Conservation (phyloP, 805 yeast species). For the Ogataea minuta region DNA sequence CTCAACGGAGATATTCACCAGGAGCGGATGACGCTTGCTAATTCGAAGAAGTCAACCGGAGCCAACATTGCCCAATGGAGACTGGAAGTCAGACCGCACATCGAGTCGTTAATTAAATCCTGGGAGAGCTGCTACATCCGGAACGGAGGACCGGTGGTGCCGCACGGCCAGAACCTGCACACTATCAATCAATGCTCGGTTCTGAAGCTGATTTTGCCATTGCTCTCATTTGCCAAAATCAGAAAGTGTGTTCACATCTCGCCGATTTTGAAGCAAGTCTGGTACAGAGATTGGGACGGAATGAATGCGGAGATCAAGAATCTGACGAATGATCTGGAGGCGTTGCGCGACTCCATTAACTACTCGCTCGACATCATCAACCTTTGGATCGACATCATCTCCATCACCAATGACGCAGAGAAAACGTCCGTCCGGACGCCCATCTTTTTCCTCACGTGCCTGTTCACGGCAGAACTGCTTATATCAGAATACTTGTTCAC, state of each 20-base stretch:
- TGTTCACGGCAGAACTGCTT: constrained; percentile 59
- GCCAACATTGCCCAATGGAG: constrained; percentile 63
- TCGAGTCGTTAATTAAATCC: constrained; percentile 54
- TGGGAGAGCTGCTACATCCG: constrained; percentile 67
- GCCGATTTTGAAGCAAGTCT: constrained; percentile 56
- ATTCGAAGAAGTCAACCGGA: constrained; percentile 30
- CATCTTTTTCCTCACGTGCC: constrained; percentile 69
- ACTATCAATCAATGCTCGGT: constrained; percentile 53
- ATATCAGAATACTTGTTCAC: constrained; percentile 60
- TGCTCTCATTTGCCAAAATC: constrained; percentile 64
- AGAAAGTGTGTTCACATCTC: constrained; percentile 61
- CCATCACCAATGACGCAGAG: constrained; percentile 61
- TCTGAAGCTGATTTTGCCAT: constrained; percentile 63
- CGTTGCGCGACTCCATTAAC: constrained; percentile 59
- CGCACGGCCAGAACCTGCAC: constrained; percentile 48
- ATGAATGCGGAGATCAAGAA: constrained; percentile 55
- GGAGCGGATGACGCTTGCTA: constrained; percentile 42
- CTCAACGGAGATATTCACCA: constrained; percentile 64
- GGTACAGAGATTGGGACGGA: constrained; percentile 65
- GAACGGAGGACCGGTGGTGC: constrained; percentile 61
- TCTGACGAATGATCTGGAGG: constrained; percentile 55
- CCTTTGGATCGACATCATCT: constrained; percentile 71
- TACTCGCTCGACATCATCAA: constrained; percentile 58
- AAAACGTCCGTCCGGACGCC: constrained; percentile 72
- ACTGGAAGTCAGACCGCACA: constrained; percentile 55